phyloP scores from a whole-genome alignment of 2,329 filamentous ascomycete genomes.

The Pseudogymnoascus sp. region DNA sequence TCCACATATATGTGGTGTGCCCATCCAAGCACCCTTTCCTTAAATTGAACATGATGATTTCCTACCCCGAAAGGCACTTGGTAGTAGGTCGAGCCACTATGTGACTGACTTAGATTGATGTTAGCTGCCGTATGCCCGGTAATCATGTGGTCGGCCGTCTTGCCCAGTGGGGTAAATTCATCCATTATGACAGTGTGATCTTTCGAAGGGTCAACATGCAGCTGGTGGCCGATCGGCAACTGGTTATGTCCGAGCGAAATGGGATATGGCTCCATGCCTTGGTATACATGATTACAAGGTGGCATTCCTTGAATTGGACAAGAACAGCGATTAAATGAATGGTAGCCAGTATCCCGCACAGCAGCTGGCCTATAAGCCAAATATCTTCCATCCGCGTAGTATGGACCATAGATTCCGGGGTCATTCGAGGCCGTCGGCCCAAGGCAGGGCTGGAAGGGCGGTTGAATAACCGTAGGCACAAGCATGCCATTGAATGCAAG shows the following conservation, averaged over 20 bases:
- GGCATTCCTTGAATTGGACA: not conserved
- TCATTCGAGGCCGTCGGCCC: constrained; percentile 50
- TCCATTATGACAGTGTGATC: not conserved
- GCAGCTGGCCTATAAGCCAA: constrained; percentile 48
- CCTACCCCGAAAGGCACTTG: not conserved
- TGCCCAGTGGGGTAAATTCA: not conserved
- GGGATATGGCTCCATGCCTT: constrained; percentile 5
- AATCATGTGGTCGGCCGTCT: constrained; percentile 4
- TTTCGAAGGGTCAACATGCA: not conserved
- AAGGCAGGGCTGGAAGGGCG: constrained; percentile 46
- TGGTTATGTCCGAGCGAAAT: constrained; percentile 4
- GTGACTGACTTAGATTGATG: not conserved
- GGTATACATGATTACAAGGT: not conserved
- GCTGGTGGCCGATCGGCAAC: not conserved
- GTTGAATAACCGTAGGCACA: constrained; percentile 50
- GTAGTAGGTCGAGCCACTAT: not conserved
- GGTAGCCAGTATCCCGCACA: constrained; percentile 42
- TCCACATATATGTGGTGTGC: constrained; percentile 68
- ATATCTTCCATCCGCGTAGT: constrained; percentile 53
- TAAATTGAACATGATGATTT: constrained; percentile 41
- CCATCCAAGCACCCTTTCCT: constrained; percentile 58
- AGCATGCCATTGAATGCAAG: constrained; percentile 36
- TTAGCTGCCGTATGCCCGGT: not conserved
- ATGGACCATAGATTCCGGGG: constrained; percentile 49
- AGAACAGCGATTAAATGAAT: constrained; percentile 13